phyloP scores from a whole-genome alignment of 306 rosid genomes.

The Quercus bicolor region DNA sequence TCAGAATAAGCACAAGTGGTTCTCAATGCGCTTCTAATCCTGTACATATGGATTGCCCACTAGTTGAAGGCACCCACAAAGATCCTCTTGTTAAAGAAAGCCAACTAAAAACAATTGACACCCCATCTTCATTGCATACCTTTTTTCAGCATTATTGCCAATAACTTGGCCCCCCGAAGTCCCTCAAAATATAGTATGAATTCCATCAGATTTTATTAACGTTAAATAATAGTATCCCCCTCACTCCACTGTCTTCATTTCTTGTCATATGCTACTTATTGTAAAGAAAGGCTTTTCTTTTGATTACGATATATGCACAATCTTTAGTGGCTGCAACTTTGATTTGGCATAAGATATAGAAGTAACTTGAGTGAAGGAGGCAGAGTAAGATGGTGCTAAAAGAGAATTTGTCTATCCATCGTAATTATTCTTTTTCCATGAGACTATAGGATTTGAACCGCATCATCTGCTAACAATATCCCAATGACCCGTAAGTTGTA shows the following conservation, averaged over 20 bases:
- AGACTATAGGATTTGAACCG: too few species aligned
- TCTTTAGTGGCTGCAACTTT: background rate
- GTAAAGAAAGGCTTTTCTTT: background rate
- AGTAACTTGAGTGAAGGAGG: background rate
- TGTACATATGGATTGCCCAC: constrained; percentile 19
- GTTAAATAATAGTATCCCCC: constrained; percentile 4
- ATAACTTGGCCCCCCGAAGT: constrained; percentile 5
- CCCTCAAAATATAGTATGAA: background rate
- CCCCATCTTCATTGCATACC: background rate
- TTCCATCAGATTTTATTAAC: background rate
- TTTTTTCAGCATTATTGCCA: constrained; percentile 17
- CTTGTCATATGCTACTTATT: background rate
- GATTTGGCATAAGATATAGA: background rate
- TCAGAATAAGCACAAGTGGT: constrained; percentile 26
- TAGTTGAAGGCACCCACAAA: constrained; percentile 9
- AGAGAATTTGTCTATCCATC: too few species aligned
- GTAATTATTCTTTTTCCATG: too few species aligned
- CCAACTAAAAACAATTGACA: constrained; percentile 3
- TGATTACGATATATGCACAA: background rate
- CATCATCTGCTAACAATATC: too few species aligned
- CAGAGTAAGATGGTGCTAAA: background rate
- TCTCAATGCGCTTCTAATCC: constrained; percentile 18
- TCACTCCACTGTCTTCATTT: constrained; percentile 13
- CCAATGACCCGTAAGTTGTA: background rate
- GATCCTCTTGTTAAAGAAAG: constrained; percentile 24